Conservation (phyloP, 2,329 filamentous ascomycete species). For the Colletotrichum filicis region DNA sequence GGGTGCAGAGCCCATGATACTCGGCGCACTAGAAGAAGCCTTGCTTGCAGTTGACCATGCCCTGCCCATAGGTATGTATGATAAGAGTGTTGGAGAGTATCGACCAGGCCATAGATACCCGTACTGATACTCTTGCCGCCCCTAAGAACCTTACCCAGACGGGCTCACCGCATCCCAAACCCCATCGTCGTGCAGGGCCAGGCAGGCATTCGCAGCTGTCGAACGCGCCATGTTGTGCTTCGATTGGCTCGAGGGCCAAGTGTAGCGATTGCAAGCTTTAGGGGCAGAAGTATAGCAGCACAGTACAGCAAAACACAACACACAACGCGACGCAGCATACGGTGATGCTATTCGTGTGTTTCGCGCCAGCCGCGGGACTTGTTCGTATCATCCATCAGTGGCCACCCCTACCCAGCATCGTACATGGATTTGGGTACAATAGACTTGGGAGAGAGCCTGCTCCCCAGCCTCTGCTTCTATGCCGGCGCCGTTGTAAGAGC, state of each 20-base stretch:
- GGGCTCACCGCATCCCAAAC: constrained; percentile 32
- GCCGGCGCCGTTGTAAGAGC: neutral
- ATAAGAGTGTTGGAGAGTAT: neutral
- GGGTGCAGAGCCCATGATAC: neutral
- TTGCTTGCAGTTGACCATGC: constrained; percentile 2
- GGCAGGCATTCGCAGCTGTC: constrained; percentile 20
- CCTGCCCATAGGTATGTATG: neutral
- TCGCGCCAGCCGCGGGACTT: constrained; percentile 13
- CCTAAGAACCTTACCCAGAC: neutral
- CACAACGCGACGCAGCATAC: constrained; percentile 8
- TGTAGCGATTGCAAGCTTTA: neutral
- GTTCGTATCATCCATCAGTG: constrained; percentile 2
- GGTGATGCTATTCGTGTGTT: constrained; percentile 7
- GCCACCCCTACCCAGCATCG: neutral
- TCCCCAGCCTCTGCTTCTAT: neutral
- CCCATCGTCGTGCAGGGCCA: constrained; percentile 30
- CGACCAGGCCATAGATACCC: neutral
- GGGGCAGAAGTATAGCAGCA: constrained; percentile 3
- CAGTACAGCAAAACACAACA: neutral
- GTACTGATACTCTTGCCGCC: neutral
- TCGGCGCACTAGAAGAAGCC: neutral
- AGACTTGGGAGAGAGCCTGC: neutral
- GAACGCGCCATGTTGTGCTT: constrained; percentile 20
- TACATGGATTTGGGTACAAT: neutral
- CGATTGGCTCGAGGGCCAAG: constrained; percentile 21